Evolutionary conservation across 495 filamentous ascomycete species (phyloP), one percentile per base, ranked within the genome.

Genomic region (Opeltia flavorubescens): DNA sequence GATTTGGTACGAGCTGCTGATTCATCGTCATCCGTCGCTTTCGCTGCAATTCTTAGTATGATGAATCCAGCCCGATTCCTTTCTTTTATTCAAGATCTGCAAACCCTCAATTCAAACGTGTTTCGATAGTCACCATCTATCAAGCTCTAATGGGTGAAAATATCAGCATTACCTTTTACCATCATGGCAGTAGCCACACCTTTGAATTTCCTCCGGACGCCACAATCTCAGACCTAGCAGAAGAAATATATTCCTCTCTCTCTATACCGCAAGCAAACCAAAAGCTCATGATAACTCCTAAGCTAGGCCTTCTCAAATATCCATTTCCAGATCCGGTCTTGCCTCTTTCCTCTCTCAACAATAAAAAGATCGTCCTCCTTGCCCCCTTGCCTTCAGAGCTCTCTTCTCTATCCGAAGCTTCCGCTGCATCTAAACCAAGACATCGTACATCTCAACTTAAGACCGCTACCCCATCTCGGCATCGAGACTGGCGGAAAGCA

Each of bases 231-330:
- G 81, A 86, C 64, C 81, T 91, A 50, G 46, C 64, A 43, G 54
- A 59, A 23, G 71, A 84, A 51, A 60, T 76, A 42, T 53, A 58
- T 21, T 58, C 54, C 24, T 23, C 46, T 18, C 69, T 89, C 25
- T 71, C 70, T 45, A 80, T 91, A 48, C 81, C 84, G 3, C 51
- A 64, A 21, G 54, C 67, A 8, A 80, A 87, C 62, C 85, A 89
- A 59, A 89, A 88, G 56, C 69, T 85, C 61, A 75, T 89, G 58
- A 75, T 82, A 53, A 67, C 80, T 5, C 71, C 83, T 12, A 78
- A 83, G 57, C 68, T 77, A 43, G 80, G 83, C 33, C 63, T 84
- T 44, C 68, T 80, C 34, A 83, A 81, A 53, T 67, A 75, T 1
- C 79, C 82, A 7, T 81, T 84, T 63, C 64, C 70, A 48, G 50